Evolutionary conservation across 805 yeast species (phyloP).

Genomic region (Candida patagonica): DNA sequence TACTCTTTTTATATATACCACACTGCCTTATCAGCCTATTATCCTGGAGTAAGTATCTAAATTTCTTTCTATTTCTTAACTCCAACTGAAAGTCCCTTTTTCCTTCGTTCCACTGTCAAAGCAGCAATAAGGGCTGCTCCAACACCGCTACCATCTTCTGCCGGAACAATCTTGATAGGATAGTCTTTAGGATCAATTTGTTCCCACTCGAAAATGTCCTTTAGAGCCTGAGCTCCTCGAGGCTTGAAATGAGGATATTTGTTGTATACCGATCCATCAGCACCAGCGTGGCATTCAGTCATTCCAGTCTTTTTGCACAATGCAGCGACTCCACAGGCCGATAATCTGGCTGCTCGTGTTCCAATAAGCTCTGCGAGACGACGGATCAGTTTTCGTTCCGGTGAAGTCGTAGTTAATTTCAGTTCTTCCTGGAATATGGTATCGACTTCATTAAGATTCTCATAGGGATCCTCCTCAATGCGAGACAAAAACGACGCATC

Average conservation of each 20-base stretch:
- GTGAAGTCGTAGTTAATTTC: constrained; percentile 53
- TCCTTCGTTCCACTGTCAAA: constrained; percentile 71
- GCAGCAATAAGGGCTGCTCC: constrained; percentile 99
- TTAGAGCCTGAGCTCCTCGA: constrained; percentile 79
- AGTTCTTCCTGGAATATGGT: constrained; percentile 53
- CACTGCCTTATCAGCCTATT: too few relatives aligned
- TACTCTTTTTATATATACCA: too few relatives aligned
- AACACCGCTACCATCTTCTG: constrained; percentile 98
- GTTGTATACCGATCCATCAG: constrained; percentile 94
- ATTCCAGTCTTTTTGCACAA: constrained; percentile 78
- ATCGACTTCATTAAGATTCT: constrained; percentile 67
- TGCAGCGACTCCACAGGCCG: constrained; percentile 94
- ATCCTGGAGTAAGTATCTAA: too few relatives aligned
- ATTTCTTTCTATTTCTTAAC: constrained; percentile 7
- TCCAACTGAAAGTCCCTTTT: constrained; percentile 41
- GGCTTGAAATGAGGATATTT: constrained; percentile 86
- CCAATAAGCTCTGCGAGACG: constrained; percentile 81
- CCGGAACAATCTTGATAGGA: constrained; percentile 80
- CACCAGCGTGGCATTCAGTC: constrained; percentile 71
- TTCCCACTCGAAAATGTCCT: constrained; percentile 82
- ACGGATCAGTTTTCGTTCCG: constrained; percentile 77
- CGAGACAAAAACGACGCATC: constrained; percentile 84
- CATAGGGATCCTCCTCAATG: constrained; percentile 84
- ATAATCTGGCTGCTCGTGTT: constrained; percentile 83
- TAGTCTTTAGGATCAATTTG: constrained; percentile 42